Evolutionary conservation across 2,329 filamentous ascomycete species (phyloP).

Genomic region (Calonectria pseudoturangicola): DNA sequence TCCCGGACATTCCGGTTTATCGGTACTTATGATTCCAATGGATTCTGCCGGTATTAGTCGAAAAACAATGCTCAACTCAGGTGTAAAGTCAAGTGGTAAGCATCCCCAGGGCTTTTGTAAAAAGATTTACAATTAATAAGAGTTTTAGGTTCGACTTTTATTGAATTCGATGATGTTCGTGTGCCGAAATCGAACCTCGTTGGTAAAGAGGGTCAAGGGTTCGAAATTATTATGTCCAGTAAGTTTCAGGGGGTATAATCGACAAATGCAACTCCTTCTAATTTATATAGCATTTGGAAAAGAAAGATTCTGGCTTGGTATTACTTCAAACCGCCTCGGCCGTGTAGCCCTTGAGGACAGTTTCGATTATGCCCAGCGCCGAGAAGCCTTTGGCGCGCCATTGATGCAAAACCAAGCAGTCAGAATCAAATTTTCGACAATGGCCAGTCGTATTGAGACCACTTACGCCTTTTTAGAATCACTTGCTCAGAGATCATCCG

Average conservation of each 20-base stretch:
- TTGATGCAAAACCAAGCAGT: constrained; percentile 76
- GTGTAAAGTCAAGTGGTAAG: constrained; percentile 77
- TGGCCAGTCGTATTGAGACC: constrained; percentile 74
- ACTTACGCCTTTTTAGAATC: constrained; percentile 8
- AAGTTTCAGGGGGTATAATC: not conserved
- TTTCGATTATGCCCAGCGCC: constrained; percentile 67
- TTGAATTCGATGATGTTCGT: constrained; percentile 73
- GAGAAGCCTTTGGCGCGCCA: constrained; percentile 75
- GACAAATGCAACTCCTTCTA: no score
- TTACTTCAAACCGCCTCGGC: constrained; percentile 73
- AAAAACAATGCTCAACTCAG: constrained; percentile 76
- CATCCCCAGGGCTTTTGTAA: no score
- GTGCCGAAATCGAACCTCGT: constrained; percentile 67
- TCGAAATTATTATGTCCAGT: constrained; percentile 72
- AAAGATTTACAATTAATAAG: no score
- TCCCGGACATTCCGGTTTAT: constrained; percentile 71
- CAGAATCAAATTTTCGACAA: constrained; percentile 72
- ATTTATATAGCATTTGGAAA: constrained; percentile 67
- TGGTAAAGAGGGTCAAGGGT: constrained; percentile 73
- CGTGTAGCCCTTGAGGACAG: constrained; percentile 72
- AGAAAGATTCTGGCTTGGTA: constrained; percentile 75
- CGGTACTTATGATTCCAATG: constrained; percentile 74
- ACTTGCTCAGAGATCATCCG: not conserved
- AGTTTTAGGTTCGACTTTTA: constrained; percentile 64
- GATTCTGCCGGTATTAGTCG: constrained; percentile 68